Evolutionary conservation across 2,329 filamentous ascomycete genomes (phyloP), one percentile per base, ranked within the genome.

Genomic region (Lasiodiplodia hormozganensis): DNA sequence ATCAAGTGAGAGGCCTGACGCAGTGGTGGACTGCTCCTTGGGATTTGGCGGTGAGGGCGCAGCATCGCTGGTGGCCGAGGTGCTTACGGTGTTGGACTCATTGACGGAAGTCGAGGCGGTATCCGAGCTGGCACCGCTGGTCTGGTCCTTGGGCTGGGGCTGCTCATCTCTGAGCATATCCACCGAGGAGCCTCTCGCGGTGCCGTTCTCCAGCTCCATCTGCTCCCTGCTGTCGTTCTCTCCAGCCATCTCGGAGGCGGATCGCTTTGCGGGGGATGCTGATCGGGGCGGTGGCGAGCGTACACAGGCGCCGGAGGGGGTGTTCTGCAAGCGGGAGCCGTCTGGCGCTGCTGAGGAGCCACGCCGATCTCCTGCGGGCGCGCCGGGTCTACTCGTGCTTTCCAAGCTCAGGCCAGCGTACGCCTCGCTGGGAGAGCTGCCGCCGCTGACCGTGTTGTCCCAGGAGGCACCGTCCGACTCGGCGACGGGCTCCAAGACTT

Each of bases 181-280:
- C 64, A 83, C 82, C 8, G 81, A 83, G 52, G 77, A 75, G 68
- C 77, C 78, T 18, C 78, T 77, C 34, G 74, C 70, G 65, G 73
- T 76, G 69, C 74, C 74, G 62, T 76, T 74, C 23, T 70, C 78
- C 70, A 79, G 72, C 66, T 81, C 78, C 73, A 80, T 79, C 69
- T 70, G 71, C 54, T 75, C 72, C 69, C 74, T 74, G 54, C 67
- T 66, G 38, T 68, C 51, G 71, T 77, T 82, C 70, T 86, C 85
- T 38, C 67, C 67, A 16, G 58, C 54, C 85, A 87, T 86, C 70
- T 85, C 84, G 40, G 84, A 83, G 52, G 85, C 85, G 66, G 81
- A 82, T 70, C 86, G 81, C 76, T 88, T 88, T 34, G 85, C 85
- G 38, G 86, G 86, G 58, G 85, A 86, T 18, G 82, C 82, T 36